phyloP scores from a whole-genome alignment of 345 rosid species.

The Citrus mangshanensis region DNA sequence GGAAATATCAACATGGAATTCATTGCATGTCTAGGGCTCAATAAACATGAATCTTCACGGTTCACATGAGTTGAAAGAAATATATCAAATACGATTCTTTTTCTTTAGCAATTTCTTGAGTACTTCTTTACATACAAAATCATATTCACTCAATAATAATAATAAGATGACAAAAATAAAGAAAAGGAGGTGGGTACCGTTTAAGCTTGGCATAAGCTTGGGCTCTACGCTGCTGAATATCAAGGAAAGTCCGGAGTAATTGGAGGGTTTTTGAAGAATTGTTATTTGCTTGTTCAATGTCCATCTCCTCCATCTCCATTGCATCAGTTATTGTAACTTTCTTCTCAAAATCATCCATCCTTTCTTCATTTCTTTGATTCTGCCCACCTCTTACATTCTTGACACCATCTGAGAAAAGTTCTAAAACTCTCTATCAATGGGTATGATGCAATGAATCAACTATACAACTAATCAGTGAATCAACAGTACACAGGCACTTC shows the following conservation, averaged over 20 bases:
- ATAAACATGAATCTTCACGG: background rate
- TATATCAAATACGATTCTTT: background rate
- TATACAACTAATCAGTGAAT: no score
- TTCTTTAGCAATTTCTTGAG: background rate
- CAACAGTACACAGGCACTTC: no score
- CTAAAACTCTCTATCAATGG: no score
- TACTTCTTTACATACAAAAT: no score
- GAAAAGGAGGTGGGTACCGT: conserved; percentile 29
- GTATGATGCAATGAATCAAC: no score
- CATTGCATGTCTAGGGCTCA: background rate
- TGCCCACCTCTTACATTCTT: background rate
- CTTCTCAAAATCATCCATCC: conserved; percentile 69
- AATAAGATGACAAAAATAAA: background rate
- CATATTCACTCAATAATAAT: background rate
- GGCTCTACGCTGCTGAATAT: conserved; percentile 82
- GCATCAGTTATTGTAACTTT: conserved; percentile 55
- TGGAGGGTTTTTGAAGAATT: conserved; percentile 31
- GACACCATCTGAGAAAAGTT: no score
- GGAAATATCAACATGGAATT: background rate
- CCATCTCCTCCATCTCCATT: conserved; percentile 27
- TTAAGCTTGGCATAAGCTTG: conserved; percentile 80
- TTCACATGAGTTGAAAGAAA: background rate
- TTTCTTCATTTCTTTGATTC: background rate
- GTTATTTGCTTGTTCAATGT: background rate
- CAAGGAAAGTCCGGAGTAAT: conserved; percentile 63